Evolutionary conservation across 2,329 filamentous ascomycete genomes (phyloP).

Genomic region (Chaetoscypha palmicola): DNA sequence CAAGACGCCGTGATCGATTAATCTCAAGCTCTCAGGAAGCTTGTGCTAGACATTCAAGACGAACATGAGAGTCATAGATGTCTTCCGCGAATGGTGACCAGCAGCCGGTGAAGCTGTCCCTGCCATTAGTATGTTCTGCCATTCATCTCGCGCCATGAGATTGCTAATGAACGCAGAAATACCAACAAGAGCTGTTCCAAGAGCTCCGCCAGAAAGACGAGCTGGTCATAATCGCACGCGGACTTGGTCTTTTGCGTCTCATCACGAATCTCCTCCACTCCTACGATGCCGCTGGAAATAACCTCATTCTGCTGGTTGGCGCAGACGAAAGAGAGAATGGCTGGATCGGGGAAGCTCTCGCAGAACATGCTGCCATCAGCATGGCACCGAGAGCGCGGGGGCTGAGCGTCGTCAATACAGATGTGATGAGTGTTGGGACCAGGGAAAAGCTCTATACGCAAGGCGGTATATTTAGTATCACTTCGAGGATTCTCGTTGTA

Average conservation of each 20-base stretch:
- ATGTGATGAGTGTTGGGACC: constrained; percentile 77
- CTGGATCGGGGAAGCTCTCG: constrained; percentile 93
- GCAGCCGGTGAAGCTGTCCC: constrained; percentile 72
- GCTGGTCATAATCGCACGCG: constrained; percentile 83
- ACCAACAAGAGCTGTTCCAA: constrained; percentile 92
- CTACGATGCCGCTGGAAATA: constrained; percentile 93
- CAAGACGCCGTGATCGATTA: neutral
- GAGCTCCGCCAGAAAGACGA: constrained; percentile 87
- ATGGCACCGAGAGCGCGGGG: constrained; percentile 75
- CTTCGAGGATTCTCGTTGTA: constrained; percentile 88
- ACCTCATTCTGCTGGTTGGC: constrained; percentile 80
- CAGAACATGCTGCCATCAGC: constrained; percentile 90
- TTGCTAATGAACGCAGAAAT: constrained; percentile 48
- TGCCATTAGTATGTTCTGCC: constrained; percentile 53
- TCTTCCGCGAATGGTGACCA: constrained; percentile 38
- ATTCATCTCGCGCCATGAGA: neutral
- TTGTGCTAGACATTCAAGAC: neutral
- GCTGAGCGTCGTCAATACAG: constrained; percentile 87
- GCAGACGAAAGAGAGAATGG: constrained; percentile 90
- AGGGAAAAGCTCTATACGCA: constrained; percentile 86
- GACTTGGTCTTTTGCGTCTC: constrained; percentile 83
- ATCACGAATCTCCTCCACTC: constrained; percentile 95
- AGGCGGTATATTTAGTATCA: constrained; percentile 92
- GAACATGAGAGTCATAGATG: constrained; percentile 28
- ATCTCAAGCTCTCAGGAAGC: neutral